phyloP scores from a whole-genome alignment of 495 filamentous ascomycete species.

The Xeromyces bisporus region DNA sequence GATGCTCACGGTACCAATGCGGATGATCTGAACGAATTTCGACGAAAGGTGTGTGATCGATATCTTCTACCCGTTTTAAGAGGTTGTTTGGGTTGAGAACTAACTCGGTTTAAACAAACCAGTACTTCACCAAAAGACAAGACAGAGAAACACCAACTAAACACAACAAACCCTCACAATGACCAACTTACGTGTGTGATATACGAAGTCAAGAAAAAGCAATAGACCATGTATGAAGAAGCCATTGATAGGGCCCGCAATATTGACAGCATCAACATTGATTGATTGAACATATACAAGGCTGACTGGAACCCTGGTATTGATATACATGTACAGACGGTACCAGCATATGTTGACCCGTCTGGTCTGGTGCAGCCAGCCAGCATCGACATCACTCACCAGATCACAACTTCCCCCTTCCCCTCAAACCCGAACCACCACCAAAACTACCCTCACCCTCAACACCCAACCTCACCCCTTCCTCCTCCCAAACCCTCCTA shows the following conservation, averaged over 20 bases:
- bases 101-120: not conserved
- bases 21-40: slow-evolving; percentile 68
- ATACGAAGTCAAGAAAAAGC: slow-evolving; percentile 1
- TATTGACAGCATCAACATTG: too few species aligned
- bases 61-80: not conserved
- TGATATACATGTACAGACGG: too few species aligned
- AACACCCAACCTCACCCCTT: slow-evolving; percentile 25
- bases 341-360: too few species aligned
- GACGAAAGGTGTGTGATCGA: slow-evolving; percentile 34
- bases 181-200: too few species aligned
- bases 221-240: not conserved
- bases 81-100: not conserved
- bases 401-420: slow-evolving; percentile 10
- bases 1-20: slow-evolving; percentile 34
- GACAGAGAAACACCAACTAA: slow-evolving; percentile 1
- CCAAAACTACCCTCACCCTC: slow-evolving; percentile 6
- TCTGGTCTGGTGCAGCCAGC: too few species aligned
- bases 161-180: too few species aligned
- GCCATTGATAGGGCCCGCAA: too few species aligned
- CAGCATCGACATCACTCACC: too few species aligned
- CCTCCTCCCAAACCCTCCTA: slow-evolving; percentile 24
- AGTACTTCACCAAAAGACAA: slow-evolving; percentile 8
- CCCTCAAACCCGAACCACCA: too few species aligned
- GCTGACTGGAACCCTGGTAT: not conserved
- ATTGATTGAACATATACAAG: not conserved